A percentile compares a stretch with the other conserved stretches of the same genome.
phyloP scores from a whole-genome alignment of 495 filamentous ascomycete species.

The Aeminium ludgeri region DNA sequence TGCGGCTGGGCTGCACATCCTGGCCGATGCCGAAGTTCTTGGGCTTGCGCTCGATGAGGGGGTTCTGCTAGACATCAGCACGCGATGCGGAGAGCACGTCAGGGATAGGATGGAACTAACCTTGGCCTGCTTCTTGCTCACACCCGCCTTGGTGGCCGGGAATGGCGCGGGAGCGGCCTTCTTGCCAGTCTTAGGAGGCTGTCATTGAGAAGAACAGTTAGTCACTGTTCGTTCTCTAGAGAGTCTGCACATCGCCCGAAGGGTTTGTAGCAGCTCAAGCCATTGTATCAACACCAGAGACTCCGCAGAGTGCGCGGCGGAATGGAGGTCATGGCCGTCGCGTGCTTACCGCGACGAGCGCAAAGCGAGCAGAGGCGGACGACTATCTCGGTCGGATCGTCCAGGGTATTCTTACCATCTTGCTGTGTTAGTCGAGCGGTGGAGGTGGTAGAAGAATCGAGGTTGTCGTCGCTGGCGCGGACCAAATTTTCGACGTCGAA shows the following conservation, averaged over 20 bases:
- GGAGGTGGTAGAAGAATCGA: neutral
- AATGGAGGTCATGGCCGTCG: conserved; percentile 12
- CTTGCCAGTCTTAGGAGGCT: conserved; percentile 95
- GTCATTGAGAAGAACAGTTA: conserved; percentile 78
- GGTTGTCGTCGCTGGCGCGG: no score
- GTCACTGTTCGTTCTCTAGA: conserved; percentile 18
- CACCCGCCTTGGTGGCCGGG: conserved; percentile 79
- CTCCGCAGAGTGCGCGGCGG: conserved; percentile 10
- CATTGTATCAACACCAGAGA: conserved; percentile 9
- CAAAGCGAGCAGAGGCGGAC: conserved; percentile 12
- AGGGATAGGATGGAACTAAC: conserved; percentile 35
- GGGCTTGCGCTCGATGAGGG: conserved; percentile 91
- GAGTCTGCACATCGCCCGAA: conserved; percentile 9
- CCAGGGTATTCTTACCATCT: conserved; percentile 11
- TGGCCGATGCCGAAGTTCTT: conserved; percentile 99
- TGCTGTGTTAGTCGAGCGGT: conserved; percentile 4
- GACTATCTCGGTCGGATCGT: conserved; percentile 1
- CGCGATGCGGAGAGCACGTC: conserved; percentile 1
- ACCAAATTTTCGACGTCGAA: no score
- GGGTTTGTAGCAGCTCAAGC: conserved; percentile 14
- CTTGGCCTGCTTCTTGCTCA: conserved; percentile 86
- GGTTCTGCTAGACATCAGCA: conserved; percentile 50
- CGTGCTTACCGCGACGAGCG: conserved; percentile 1
- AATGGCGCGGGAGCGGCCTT: conserved; percentile 91
- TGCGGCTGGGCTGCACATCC: conserved; percentile 93